A percentile compares a stretch with the other conserved stretches of the same genome.
phyloP scores from a whole-genome alignment of 257 asterid genomes.

The Verbena officinalis region DNA sequence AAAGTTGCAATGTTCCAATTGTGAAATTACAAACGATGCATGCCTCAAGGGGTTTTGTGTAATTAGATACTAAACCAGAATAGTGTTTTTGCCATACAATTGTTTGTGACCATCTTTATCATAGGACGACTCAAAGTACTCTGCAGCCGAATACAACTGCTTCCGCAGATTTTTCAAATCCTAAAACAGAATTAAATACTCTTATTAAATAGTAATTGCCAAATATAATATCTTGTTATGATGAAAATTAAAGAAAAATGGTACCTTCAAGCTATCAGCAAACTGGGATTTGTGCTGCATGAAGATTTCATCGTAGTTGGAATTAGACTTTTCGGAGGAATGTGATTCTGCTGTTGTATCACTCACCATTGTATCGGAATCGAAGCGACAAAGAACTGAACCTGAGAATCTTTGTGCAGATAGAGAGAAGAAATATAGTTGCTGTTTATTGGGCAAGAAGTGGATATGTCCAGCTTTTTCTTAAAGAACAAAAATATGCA shows the following conservation, averaged over 20 bases:
- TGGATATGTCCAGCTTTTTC: neutral
- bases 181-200: conserved; percentile 27
- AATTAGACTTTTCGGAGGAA: conserved; percentile 26
- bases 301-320: conserved; percentile 42
- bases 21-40: too few species aligned
- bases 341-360: conserved; percentile 17
- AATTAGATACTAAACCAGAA: neutral
- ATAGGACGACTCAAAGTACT: conserved; percentile 64
- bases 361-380: conserved; percentile 26
- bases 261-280: conserved; percentile 60
- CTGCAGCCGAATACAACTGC: conserved; percentile 79
- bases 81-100: conserved; percentile 39
- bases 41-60: too few species aligned
- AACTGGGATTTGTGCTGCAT: conserved; percentile 54
- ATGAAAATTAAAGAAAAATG: neutral
- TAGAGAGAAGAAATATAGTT: neutral
- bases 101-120: conserved; percentile 52
- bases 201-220: too few species aligned
- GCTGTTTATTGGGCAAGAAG: conserved; percentile 5
- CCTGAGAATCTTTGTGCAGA: neutral
- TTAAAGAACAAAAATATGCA: conserved; percentile 2
- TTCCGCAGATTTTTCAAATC: conserved; percentile 60
- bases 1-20: too few species aligned
- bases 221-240: too few species aligned
- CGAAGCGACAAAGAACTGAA: neutral